Evolutionary conservation across 1,139 yeast species (phyloP).

Genomic region (Saccharomyces hybrid): DNA sequence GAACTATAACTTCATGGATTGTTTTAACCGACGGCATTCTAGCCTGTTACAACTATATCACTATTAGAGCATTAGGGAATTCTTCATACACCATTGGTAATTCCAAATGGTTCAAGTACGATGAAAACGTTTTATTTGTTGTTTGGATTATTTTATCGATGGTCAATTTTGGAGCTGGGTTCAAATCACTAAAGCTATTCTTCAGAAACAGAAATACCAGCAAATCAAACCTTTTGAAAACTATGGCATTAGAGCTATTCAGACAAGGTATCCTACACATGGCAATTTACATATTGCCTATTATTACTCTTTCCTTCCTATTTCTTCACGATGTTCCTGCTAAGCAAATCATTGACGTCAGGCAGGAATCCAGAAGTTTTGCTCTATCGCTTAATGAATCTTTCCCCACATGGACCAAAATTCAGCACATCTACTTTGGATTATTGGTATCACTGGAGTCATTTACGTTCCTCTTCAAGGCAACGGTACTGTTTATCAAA

Average conservation of each 20-base stretch:
- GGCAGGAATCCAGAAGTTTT: neutral
- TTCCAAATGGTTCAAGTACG: neutral
- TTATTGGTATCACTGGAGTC: neutral
- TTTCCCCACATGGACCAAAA: neutral
- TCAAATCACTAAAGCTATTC: neutral
- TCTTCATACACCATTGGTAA: neutral
- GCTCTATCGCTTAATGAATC: neutral
- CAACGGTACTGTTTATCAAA: slow-evolving; percentile 4
- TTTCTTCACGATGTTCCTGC: neutral
- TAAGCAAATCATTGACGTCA: neutral
- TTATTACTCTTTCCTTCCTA: neutral
- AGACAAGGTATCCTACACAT: neutral
- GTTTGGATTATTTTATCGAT: neutral
- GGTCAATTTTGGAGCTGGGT: neutral
- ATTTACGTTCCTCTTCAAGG: neutral
- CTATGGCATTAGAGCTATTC: neutral
- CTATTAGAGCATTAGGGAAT: neutral
- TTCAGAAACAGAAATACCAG: neutral
- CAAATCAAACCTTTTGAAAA: neutral
- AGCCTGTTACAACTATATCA: neutral
- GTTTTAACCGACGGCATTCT: neutral
- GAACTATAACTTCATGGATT: neutral
- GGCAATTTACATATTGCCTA: neutral
- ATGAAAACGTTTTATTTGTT: neutral
- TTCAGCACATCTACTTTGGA: neutral